Evolutionary conservation across 1,284 basidiomycete genomes (phyloP).

Genomic region (Ustilago shanxiensis): DNA sequence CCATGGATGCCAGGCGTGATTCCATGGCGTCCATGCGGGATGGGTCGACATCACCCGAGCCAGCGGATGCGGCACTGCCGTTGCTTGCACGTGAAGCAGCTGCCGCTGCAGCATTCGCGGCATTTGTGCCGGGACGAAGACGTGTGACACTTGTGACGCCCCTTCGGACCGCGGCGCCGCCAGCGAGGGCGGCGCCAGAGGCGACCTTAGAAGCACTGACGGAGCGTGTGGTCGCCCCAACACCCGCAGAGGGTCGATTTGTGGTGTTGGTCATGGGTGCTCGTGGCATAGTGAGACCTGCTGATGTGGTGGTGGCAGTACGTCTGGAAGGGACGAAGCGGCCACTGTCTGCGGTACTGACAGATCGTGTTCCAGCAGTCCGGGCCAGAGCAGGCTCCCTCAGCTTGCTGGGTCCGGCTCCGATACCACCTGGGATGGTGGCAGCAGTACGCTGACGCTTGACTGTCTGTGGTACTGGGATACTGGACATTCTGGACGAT

Average conservation of each 20-base stretch:
- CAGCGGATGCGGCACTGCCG: slow-evolving; percentile 26
- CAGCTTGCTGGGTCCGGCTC: slow-evolving; percentile 46
- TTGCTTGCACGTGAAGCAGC: slow-evolving; percentile 29
- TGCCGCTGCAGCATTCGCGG: slow-evolving; percentile 30
- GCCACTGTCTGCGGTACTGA: slow-evolving; percentile 28
- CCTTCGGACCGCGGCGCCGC: slow-evolving; percentile 21
- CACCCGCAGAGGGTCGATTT: slow-evolving; percentile 32
- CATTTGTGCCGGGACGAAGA: slow-evolving; percentile 39
- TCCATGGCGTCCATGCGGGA: slow-evolving; percentile 59
- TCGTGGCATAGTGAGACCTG: slow-evolving; percentile 36
- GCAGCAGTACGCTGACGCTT: slow-evolving; percentile 46
- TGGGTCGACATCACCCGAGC: slow-evolving; percentile 40
- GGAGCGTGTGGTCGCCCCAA: slow-evolving; percentile 32
- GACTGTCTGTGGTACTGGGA: slow-evolving; percentile 51
- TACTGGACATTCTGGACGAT: slow-evolving; percentile 37
- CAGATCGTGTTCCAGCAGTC: slow-evolving; percentile 23
- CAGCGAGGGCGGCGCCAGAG: slow-evolving; percentile 15
- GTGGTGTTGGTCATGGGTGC: slow-evolving; percentile 56
- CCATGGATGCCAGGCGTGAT: slow-evolving; percentile 55
- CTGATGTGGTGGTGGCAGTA: slow-evolving; percentile 27
- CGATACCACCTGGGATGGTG: slow-evolving; percentile 32
- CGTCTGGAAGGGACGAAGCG: slow-evolving; percentile 43
- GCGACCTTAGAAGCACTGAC: slow-evolving; percentile 30
- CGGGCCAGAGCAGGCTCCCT: slow-evolving; percentile 34
- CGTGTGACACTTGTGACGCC: slow-evolving; percentile 49